Percentiles rank a stretch among this genome's conserved stretches.
phyloP scores from a whole-genome alignment of 225 moss, liverwort and hornwort genomes.

The Bryoerythrophyllum caledonicum region DNA sequence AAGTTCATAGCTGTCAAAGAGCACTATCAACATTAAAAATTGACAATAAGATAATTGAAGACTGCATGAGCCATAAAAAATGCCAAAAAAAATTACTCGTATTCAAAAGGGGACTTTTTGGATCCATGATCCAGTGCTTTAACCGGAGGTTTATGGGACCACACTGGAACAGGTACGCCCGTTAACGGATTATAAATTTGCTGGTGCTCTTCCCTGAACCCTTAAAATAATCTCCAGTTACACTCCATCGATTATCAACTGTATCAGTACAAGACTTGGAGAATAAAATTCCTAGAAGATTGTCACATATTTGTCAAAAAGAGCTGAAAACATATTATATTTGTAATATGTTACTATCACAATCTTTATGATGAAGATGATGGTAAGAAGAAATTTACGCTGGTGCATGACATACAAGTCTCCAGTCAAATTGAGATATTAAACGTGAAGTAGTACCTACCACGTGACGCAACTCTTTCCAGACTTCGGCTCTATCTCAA shows the following conservation, averaged over 20 bases:
- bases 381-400: background rate
- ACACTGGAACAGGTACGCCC: constrained; percentile 25
- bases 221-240: background rate
- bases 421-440: background rate
- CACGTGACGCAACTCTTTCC: constrained; percentile 41
- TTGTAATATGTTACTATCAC: background rate
- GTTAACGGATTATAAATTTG: constrained; percentile 49
- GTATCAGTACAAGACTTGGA: background rate
- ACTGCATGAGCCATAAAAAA: background rate
- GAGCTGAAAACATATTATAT: background rate
- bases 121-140: constrained; percentile 15
- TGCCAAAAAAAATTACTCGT: constrained; percentile 23
- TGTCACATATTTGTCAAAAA: background rate
- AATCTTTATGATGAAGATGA: background rate
- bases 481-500: constrained; percentile 32
- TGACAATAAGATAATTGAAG: background rate
- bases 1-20: background rate
- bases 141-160: constrained; percentile 31
- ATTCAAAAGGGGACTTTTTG: constrained; percentile 11
- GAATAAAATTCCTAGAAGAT: background rate
- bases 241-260: background rate
- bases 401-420: background rate
- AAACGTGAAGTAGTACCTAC: background rate
- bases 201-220: constrained; percentile 34
- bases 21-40: background rate